Evolutionary conservation across 2,329 filamentous ascomycete species (phyloP).

Genomic region (Botrytis sinoallii): DNA sequence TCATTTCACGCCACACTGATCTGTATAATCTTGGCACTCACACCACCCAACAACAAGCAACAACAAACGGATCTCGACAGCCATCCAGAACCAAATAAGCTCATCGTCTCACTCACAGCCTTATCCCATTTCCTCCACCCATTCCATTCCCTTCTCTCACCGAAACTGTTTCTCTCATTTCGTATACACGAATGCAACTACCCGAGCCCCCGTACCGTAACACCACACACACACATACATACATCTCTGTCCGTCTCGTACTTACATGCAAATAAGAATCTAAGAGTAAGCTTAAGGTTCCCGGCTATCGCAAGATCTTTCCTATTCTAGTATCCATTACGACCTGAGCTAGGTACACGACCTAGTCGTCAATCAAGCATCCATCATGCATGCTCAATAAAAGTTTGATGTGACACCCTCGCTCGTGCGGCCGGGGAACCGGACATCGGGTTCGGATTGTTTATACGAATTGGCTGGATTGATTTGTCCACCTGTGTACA

Average conservation of each 20-base stretch:
- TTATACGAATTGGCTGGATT: neutral
- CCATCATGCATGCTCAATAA: neutral
- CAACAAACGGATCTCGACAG: neutral
- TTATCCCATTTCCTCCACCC: neutral
- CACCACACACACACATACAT: neutral
- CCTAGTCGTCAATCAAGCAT: neutral
- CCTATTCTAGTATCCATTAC: neutral
- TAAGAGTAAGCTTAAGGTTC: neutral
- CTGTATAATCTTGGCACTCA: neutral
- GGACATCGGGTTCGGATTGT: neutral
- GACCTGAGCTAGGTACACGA: neutral
- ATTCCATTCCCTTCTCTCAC: neutral
- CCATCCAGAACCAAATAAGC: neutral
- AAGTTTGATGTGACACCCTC: neutral
- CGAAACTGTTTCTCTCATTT: neutral
- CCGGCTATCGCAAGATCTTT: neutral
- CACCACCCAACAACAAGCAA: neutral
- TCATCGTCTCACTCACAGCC: neutral
- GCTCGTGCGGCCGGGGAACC: constrained; percentile 1
- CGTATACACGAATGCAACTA: neutral
- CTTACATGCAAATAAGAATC: neutral
- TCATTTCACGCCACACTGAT: neutral
- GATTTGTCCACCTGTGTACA: neutral
- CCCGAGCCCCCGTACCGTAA: neutral
- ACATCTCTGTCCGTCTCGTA: neutral